Evolutionary conservation across 371 early-diverging fungal genomes (phyloP).

Genomic region (Homolaphlyctis polyrhiza): DNA sequence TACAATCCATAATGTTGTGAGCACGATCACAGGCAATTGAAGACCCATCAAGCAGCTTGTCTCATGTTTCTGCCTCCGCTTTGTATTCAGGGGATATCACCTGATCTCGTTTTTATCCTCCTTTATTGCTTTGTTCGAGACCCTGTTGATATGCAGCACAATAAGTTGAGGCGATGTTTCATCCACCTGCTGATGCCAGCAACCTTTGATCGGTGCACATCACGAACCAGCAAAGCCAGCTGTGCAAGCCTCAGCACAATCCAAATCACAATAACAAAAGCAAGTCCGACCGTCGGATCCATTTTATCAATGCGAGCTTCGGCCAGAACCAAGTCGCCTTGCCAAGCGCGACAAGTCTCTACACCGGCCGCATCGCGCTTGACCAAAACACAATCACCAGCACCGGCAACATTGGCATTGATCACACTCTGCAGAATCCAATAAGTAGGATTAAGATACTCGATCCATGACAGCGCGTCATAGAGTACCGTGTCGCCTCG

Average conservation of each 20-base stretch:
- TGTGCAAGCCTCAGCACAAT: constrained; percentile 8
- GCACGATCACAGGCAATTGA: no score
- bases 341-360: constrained; percentile 8
- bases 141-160: no score
- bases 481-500: constrained; percentile 19
- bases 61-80: no score
- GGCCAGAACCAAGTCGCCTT: constrained; percentile 19
- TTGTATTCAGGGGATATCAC: no score
- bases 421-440: constrained; percentile 20
- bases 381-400: constrained; percentile 12
- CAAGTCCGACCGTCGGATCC: constrained; percentile 2
- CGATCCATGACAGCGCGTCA: constrained; percentile 15
- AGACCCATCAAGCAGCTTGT: no score
- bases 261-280: constrained; percentile 15
- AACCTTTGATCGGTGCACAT: neutral
- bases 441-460: constrained; percentile 25
- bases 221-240: constrained; percentile 12
- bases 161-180: no score
- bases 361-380: neutral
- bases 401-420: constrained; percentile 8
- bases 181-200: no score
- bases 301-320: constrained; percentile 16
- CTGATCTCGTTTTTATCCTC: no score
- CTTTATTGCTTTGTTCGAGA: no score
- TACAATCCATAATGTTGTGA: no score